Conservation (phyloP, 169 alveolate species). For the Cyclospora cayetanensis region DNA sequence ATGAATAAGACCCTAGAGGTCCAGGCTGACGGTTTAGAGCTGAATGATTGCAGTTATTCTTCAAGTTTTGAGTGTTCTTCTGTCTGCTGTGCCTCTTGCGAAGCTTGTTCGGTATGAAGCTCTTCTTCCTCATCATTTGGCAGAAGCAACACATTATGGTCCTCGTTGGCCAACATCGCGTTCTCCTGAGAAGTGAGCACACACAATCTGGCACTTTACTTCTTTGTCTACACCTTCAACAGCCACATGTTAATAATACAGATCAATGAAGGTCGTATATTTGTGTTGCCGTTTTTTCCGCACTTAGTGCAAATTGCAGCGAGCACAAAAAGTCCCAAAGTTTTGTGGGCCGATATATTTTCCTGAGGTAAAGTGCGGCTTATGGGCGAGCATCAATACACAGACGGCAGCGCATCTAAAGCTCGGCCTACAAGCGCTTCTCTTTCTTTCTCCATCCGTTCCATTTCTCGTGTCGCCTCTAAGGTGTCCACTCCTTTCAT, state of each 20-base stretch:
- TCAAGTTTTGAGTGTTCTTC: neutral
- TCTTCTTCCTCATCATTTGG: neutral
- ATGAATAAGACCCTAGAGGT: neutral
- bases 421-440: neutral
- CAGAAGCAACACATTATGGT: neutral
- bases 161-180: neutral
- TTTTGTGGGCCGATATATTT: neutral
- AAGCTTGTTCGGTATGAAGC: neutral
- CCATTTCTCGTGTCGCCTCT: neutral
- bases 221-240: no score
- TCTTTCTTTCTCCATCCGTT: neutral
- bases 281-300: neutral
- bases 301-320: neutral
- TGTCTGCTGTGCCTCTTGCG: neutral
- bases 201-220: neutral
- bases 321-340: neutral
- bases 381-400: no score
- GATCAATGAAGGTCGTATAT: neutral
- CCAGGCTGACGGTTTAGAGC: constrained; percentile 10
- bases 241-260: no score
- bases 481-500: neutral
- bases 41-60: neutral
- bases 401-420: no score
- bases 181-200: neutral
- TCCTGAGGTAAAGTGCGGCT: no score